Conservation (phyloP, 768 basidiomycete species). For the Ramaria sp. region DNA sequence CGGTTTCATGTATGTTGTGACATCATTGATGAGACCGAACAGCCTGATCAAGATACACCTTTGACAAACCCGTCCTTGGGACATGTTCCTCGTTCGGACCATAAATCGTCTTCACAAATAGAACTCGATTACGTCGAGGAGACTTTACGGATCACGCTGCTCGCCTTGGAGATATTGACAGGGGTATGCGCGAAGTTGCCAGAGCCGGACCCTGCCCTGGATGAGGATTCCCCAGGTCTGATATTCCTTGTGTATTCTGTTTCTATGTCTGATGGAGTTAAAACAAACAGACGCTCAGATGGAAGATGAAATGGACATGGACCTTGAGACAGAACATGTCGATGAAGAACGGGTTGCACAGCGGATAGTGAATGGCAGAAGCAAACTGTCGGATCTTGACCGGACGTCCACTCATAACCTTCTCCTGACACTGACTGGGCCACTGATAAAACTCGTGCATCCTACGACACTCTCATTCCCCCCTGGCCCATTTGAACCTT, state of each 20-base stretch:
- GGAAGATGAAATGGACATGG: slow-evolving; percentile 32
- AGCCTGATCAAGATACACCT: slow-evolving; percentile 34
- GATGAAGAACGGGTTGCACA: slow-evolving; percentile 21
- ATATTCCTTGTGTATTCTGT: slow-evolving; percentile 22
- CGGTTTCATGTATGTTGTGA: not conserved
- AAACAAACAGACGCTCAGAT: slow-evolving; percentile 23
- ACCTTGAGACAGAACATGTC: slow-evolving; percentile 28
- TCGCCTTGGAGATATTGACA: slow-evolving; percentile 83
- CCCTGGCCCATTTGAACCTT: slow-evolving; percentile 47
- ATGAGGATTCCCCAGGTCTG: slow-evolving; percentile 27
- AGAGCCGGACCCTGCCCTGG: slow-evolving; percentile 45
- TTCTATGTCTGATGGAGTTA: slow-evolving; percentile 10
- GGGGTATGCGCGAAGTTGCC: slow-evolving; percentile 82
- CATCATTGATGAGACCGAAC: not conserved
- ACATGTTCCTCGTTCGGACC: slow-evolving; percentile 63
- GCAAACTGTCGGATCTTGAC: not conserved
- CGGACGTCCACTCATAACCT: slow-evolving; percentile 17
- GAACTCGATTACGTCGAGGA: slow-evolving; percentile 68
- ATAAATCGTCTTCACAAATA: slow-evolving; percentile 56
- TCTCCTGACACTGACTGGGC: slow-evolving; percentile 53
- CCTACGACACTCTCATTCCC: slow-evolving; percentile 79
- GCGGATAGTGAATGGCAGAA: slow-evolving; percentile 19
- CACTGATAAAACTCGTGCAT: slow-evolving; percentile 57
- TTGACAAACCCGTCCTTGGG: slow-evolving; percentile 52
- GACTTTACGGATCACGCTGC: slow-evolving; percentile 59